Conservation (phyloP, 768 basidiomycete genomes). For the Fomitopsis pulvina region DNA sequence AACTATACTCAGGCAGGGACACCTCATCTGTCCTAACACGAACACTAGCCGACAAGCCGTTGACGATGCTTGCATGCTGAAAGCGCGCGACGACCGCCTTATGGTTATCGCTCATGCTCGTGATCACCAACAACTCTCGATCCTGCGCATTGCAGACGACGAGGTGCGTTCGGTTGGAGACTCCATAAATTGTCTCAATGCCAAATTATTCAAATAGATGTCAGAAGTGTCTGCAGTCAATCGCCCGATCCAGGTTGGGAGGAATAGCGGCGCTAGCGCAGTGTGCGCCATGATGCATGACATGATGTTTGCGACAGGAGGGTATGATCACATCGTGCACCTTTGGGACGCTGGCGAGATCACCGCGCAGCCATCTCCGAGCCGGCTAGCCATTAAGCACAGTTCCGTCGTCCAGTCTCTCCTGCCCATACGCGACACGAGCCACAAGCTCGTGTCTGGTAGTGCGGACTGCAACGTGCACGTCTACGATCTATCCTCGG, state of each 20-base stretch:
- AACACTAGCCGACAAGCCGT: conserved; percentile 20
- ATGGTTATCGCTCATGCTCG: conserved; percentile 35
- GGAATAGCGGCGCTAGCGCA: conserved; percentile 36
- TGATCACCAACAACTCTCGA: conserved; percentile 18
- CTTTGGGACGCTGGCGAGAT: conserved; percentile 33
- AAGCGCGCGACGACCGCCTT: conserved; percentile 17
- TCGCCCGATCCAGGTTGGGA: conserved; percentile 15
- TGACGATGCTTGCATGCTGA: conserved; percentile 37
- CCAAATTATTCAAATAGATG: conserved; percentile 1
- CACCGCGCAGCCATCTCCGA: conserved; percentile 24
- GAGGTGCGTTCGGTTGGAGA: background rate
- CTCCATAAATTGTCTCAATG: background rate
- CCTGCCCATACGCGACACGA: conserved; percentile 36
- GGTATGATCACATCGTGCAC: conserved; percentile 42
- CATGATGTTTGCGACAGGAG: conserved; percentile 40
- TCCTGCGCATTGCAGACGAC: conserved; percentile 4
- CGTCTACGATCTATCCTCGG: conserved; percentile 41
- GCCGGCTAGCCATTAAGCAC: conserved; percentile 35
- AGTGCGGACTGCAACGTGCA: conserved; percentile 42
- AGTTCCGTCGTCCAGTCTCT: conserved; percentile 37
- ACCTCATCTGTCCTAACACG: conserved; percentile 11
- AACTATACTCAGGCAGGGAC: background rate
- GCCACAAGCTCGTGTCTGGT: conserved; percentile 39
- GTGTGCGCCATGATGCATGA: conserved; percentile 35
- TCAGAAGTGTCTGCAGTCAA: conserved; percentile 2